Evolutionary conservation across 1,284 basidiomycete species (phyloP).

Genomic region (Ustilago hordei): DNA sequence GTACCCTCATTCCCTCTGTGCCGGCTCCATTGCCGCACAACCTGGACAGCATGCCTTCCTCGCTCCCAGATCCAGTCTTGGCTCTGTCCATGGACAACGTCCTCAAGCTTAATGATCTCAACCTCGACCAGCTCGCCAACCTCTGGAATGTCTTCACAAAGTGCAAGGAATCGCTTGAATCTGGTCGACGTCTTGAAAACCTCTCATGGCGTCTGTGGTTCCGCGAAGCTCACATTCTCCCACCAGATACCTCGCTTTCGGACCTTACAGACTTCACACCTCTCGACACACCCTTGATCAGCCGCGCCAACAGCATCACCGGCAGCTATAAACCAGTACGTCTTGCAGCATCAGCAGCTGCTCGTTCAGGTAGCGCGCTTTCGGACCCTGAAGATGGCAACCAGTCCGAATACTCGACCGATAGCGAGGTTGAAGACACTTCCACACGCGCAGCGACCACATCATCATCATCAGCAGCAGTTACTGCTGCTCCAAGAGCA

Average conservation of each 20-base stretch:
- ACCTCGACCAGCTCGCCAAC: constrained; percentile 58
- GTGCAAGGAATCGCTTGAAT: constrained; percentile 81
- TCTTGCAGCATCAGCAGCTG: constrained; percentile 12
- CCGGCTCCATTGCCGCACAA: constrained; percentile 13
- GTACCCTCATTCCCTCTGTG: constrained; percentile 1
- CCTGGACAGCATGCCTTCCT: constrained; percentile 36
- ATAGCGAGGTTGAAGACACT: constrained; percentile 18
- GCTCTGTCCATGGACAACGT: constrained; percentile 59
- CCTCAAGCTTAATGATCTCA: constrained; percentile 55
- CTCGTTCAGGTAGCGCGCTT: constrained; percentile 29
- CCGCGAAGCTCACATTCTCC: constrained; percentile 72
- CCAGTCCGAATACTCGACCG: constrained; percentile 44
- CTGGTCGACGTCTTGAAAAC: constrained; percentile 83
- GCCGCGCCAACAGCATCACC: constrained; percentile 54
- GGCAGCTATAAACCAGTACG: constrained; percentile 45
- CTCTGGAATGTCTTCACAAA: constrained; percentile 78
- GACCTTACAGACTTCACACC: constrained; percentile 58
- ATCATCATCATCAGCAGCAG: neutral
- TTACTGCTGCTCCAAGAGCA: constrained; percentile 13
- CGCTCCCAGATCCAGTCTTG: constrained; percentile 59
- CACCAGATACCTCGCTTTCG: constrained; percentile 56
- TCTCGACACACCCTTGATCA: constrained; percentile 53
- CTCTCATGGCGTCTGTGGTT: constrained; percentile 87
- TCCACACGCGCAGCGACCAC: constrained; percentile 12
- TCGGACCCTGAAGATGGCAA: constrained; percentile 54